Evolutionary conservation across 331 rosid genomes (phyloP), one percentile per base, ranked within the genome.

Genomic region (Quercus phellos): DNA sequence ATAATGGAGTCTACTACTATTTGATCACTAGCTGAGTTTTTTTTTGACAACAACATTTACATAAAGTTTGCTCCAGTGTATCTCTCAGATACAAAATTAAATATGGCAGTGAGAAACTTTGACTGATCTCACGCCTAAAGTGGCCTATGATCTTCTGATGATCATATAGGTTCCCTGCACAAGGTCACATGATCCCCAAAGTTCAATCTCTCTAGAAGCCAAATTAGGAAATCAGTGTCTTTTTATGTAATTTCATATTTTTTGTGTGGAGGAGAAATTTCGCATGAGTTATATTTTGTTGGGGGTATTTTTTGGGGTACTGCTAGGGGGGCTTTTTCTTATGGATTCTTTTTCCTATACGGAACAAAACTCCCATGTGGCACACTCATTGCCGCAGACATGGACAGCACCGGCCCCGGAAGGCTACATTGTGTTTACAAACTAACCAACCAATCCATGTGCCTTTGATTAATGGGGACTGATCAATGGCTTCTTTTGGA

Each of bases 401-500:
- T 76, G 82, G 86, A 82, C 82, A 69, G 78, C 72, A 68, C 17
- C 77, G 42, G 50, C 67, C 82, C 64, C 77, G 74, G 63, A 63
- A 46, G 21, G 63, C 75, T 13, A 73, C 32, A 27, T 73, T 73
- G 77, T 81, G 69, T 63, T 70, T 22, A 26, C 69, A 27, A 19
- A 68, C 81, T 54, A 78, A 58, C 84, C 68, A 87, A 81, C 90
- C 83, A 4, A 51, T 77, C 72, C 90, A 89, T 77, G 84, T 89
- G 93, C 67, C 26, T 64, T 82, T 68, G 74, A 74, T 74, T 77
- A 77, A 76, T 30, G 24, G 51, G 4, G 19, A 58, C 70, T 42
- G 5, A 56, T 55, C 61, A 34, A 55, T 8, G 27, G 68, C 61
- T 46, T 19, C 7, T 12, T 22, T 59, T 35, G 76, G 76, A 17